A percentile compares a stretch with the other conserved stretches of the same genome.
These are phyloP conservation scores for Penicillium sp. DNA, from an alignment of 2,329 filamentous ascomycete genomes.

Conservation along the genomic window DNA sequence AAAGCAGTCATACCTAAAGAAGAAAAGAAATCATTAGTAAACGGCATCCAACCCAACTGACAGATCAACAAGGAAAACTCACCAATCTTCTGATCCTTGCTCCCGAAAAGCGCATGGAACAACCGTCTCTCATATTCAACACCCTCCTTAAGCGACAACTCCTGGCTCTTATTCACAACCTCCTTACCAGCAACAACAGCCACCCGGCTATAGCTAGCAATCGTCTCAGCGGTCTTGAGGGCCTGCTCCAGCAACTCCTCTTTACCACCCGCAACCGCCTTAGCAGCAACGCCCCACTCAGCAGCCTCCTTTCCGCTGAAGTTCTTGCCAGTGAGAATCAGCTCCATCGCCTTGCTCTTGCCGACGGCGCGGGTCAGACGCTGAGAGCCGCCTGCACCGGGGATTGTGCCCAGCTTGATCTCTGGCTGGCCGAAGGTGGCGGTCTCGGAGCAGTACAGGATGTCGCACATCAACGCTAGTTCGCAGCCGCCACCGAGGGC, in stretches of 20 bases:
- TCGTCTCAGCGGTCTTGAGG: slow-evolving; percentile 78
- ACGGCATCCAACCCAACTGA: background rate
- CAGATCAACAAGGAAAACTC: slow-evolving; percentile 31
- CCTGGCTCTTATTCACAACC: slow-evolving; percentile 99
- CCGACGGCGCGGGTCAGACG: slow-evolving; percentile 77
- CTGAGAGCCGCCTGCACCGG: slow-evolving; percentile 88
- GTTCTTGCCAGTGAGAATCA: slow-evolving; percentile 79
- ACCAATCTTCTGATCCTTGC: slow-evolving; percentile 93
- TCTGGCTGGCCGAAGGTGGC: slow-evolving; percentile 97
- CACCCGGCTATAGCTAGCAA: slow-evolving; percentile 82
- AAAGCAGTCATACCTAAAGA: slow-evolving; percentile 79
- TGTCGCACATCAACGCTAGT: slow-evolving; percentile 94
- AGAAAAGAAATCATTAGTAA: slow-evolving; percentile 12
- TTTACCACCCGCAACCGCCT: slow-evolving; percentile 68
- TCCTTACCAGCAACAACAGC: slow-evolving; percentile 89
- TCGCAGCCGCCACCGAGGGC: slow-evolving; percentile 94
- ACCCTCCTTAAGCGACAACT: slow-evolving; percentile 78
- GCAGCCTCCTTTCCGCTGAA: slow-evolving; percentile 82
- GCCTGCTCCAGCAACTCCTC: slow-evolving; percentile 79
- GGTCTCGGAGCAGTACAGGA: slow-evolving; percentile 79
- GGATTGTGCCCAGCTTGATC: slow-evolving; percentile 90
- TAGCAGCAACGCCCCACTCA: slow-evolving; percentile 84
- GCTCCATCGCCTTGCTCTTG: slow-evolving; percentile 84
- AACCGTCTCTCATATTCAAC: slow-evolving; percentile 91
- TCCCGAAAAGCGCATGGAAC: slow-evolving; percentile 91